Conservation (phyloP, 1,139 yeast genomes). For the Pneumocystis oryctolagi region DNA sequence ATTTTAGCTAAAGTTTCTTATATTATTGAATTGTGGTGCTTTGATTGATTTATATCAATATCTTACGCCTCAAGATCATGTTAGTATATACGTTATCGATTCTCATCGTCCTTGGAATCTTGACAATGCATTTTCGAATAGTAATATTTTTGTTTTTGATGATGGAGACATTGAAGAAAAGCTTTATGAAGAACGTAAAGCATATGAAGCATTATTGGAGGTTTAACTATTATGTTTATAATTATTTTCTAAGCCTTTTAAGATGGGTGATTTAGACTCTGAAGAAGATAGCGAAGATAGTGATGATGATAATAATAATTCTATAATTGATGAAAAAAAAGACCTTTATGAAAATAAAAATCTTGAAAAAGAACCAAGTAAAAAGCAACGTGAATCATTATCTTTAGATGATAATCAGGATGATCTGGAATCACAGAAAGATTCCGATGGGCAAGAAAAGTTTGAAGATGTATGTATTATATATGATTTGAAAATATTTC, state of each 20-base stretch:
- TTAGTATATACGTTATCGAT: conserved; percentile 65
- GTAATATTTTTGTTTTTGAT: conserved; percentile 68
- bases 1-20: conserved; percentile 44
- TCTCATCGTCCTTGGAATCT: conserved; percentile 94
- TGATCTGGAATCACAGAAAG: neutral
- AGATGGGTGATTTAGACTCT: conserved; percentile 3
- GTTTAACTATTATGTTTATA: neutral
- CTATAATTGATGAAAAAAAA: conserved; percentile 20
- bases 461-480: neutral
- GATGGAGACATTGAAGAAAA: conserved; percentile 62
- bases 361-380: neutral
- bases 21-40: conserved; percentile 91
- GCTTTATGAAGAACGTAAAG: conserved; percentile 32
- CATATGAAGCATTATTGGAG: neutral
- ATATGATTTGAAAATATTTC: neutral
- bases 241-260: conserved; percentile 2
- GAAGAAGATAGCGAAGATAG: conserved; percentile 1
- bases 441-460: neutral
- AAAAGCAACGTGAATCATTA: conserved; percentile 1
- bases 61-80: conserved; percentile 32
- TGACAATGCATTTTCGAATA: conserved; percentile 78
- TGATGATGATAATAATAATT: conserved; percentile 6
- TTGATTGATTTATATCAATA: conserved; percentile 73
- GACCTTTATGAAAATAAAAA: neutral
- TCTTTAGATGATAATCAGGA: neutral